Percentiles rank a stretch among this genome's conserved stretches.
Conservation (phyloP, 1,139 yeast species). For the Geotrichum reessii region DNA sequence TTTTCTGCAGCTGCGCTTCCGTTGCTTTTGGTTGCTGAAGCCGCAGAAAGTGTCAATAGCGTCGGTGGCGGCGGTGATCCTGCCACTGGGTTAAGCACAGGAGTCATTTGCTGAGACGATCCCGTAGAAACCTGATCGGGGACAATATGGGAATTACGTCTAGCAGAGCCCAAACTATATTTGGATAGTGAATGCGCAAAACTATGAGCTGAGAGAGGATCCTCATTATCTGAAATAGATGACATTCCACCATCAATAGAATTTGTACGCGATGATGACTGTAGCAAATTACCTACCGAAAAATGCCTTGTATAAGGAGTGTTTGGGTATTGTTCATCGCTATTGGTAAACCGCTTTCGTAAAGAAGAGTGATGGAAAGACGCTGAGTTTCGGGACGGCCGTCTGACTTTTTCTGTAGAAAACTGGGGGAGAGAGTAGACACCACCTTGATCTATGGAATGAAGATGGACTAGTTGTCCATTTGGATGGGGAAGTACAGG, state of each 20-base stretch:
- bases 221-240: conserved; percentile 32
- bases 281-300: conserved; percentile 12
- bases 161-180: conserved; percentile 29
- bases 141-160: conserved; percentile 30
- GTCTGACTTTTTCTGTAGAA: conserved; percentile 10
- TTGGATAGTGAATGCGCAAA: conserved; percentile 28
- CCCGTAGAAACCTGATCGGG: conserved; percentile 18
- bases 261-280: conserved; percentile 18
- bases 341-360: conserved; percentile 13
- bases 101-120: conserved; percentile 10
- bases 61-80: conserved; percentile 11
- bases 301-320: conserved; percentile 18
- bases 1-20: background rate
- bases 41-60: background rate
- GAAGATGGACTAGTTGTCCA: background rate
- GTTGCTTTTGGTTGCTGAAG: background rate
- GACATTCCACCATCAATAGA: conserved; percentile 17
- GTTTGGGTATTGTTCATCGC: conserved; percentile 16
- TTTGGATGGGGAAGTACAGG: background rate
- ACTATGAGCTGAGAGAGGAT: conserved; percentile 27
- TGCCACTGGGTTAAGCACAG: conserved; percentile 6
- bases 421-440: conserved; percentile 8
- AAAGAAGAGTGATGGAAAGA: conserved; percentile 15
- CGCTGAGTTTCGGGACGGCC: conserved; percentile 14
- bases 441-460: background rate